Evolutionary conservation across 1,284 basidiomycete genomes (phyloP).

Genomic region (Ceratobasidium sp.): DNA sequence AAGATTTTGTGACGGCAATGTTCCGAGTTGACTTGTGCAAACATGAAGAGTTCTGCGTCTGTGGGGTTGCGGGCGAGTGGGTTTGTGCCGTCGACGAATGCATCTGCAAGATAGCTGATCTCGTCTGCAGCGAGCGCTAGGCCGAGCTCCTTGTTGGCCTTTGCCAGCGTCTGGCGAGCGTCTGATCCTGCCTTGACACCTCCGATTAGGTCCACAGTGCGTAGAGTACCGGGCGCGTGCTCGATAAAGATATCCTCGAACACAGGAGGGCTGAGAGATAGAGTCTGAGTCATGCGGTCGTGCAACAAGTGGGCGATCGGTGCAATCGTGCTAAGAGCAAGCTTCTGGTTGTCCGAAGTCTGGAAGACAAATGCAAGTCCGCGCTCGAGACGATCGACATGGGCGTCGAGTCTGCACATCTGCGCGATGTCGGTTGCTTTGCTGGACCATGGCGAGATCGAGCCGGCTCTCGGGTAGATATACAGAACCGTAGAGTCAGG

Average conservation of each 20-base stretch:
- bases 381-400: slow-evolving; percentile 85
- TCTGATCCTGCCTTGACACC: slow-evolving; percentile 59
- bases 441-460: slow-evolving; percentile 95
- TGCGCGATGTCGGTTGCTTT: slow-evolving; percentile 96
- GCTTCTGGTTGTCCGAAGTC: slow-evolving; percentile 56
- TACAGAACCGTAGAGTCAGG: slow-evolving; percentile 65
- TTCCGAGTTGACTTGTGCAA: slow-evolving; percentile 99
- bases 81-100: slow-evolving; percentile 76
- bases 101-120: slow-evolving; percentile 91
- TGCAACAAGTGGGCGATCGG: slow-evolving; percentile 76
- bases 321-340: slow-evolving; percentile 60
- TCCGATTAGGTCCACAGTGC: slow-evolving; percentile 66
- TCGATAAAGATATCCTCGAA: slow-evolving; percentile 77
- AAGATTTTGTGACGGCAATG: slow-evolving; percentile 99
- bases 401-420: slow-evolving; percentile 79
- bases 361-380: slow-evolving; percentile 79
- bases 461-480: slow-evolving; percentile 81
- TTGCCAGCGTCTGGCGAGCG: slow-evolving; percentile 69
- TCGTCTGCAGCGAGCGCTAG: slow-evolving; percentile 92
- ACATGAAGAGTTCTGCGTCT: slow-evolving; percentile 99
- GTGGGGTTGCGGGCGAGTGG: slow-evolving; percentile 85
- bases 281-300: slow-evolving; percentile 95
- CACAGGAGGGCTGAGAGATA: slow-evolving; percentile 68
- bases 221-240: slow-evolving; percentile 73
- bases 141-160: slow-evolving; percentile 87